Conservation (phyloP, 176 grass and related monocot genomes). For the bread wheat (Triticum aestivum) region DNA sequence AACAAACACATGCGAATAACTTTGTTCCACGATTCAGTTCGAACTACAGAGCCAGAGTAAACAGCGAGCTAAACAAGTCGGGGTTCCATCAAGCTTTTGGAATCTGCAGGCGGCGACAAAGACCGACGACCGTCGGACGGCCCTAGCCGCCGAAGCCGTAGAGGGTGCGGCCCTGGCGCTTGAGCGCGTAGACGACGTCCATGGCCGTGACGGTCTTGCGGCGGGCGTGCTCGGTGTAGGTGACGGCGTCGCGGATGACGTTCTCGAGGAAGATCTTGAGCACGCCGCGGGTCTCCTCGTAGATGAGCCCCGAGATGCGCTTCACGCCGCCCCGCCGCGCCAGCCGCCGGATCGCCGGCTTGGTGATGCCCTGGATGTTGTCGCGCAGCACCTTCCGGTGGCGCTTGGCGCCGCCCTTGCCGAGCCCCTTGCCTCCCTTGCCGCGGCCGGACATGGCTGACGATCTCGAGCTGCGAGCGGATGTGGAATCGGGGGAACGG, state of each 20-base stretch:
- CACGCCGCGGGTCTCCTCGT: slow-evolving; percentile 88
- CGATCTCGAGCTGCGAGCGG: too few species aligned
- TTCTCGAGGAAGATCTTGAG: slow-evolving; percentile 99
- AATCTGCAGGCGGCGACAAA: too few species aligned
- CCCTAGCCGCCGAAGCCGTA: slow-evolving; percentile 73
- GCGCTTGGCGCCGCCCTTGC: slow-evolving; percentile 44
- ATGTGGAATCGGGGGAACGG: too few species aligned
- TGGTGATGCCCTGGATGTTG: slow-evolving; percentile 63
- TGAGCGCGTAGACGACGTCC: slow-evolving; percentile 89
- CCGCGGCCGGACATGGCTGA: slow-evolving; percentile 33
- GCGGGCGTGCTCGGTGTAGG: slow-evolving; percentile 84
- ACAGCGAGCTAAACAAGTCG: too few species aligned
- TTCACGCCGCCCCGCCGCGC: slow-evolving; percentile 67
- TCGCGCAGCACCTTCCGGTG: slow-evolving; percentile 48
- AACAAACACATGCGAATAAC: too few species aligned
- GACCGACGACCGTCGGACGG: too few species aligned
- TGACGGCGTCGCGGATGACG: slow-evolving; percentile 85
- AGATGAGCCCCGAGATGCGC: slow-evolving; percentile 87
- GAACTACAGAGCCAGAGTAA: too few species aligned
- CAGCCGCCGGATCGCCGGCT: slow-evolving; percentile 45
- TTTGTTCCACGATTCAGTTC: too few species aligned
- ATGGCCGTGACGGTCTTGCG: slow-evolving; percentile 91
- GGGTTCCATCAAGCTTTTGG: too few species aligned
- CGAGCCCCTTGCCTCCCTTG: slow-evolving; percentile 52
- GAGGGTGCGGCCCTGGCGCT: slow-evolving; percentile 86